Percentiles rank a stretch among this genome's conserved stretches.
phyloP scores from a whole-genome alignment of 345 rosid genomes.

The Salix arbutifolia region DNA sequence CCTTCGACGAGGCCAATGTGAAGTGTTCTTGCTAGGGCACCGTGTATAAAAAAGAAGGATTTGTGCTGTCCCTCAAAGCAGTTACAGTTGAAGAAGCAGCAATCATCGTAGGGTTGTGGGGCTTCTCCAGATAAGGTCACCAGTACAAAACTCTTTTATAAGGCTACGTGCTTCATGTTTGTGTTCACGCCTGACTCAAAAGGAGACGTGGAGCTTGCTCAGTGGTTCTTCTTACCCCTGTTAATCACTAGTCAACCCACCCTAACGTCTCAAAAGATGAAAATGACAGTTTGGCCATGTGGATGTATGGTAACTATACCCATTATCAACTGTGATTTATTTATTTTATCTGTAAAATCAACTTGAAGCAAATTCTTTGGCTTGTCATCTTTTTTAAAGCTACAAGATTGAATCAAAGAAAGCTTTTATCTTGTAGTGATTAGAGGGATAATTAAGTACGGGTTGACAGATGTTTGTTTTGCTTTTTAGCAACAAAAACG shows the following conservation, averaged over 20 bases:
- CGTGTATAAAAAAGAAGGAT: neutral
- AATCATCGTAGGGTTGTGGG: slow-evolving; percentile 20
- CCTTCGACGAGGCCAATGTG: neutral
- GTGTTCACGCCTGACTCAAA: slow-evolving; percentile 18
- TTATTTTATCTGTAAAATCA: too few species aligned
- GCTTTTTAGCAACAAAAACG: neutral
- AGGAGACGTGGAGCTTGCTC: neutral
- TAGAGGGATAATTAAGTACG: too few species aligned
- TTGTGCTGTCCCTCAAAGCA: slow-evolving; percentile 29
- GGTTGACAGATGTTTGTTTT: neutral
- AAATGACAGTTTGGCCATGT: too few species aligned
- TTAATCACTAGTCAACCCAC: too few species aligned
- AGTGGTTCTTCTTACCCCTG: neutral
- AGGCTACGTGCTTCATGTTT: neutral
- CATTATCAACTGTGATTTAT: too few species aligned
- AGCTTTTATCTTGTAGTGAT: too few species aligned
- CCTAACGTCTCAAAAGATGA: too few species aligned
- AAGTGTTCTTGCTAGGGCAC: neutral
- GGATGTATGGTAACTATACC: too few species aligned
- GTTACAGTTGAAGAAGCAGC: slow-evolving; percentile 18
- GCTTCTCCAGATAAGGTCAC: slow-evolving; percentile 18
- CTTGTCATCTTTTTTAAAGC: too few species aligned
- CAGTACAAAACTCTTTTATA: slow-evolving; percentile 6
- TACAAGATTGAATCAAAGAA: too few species aligned
- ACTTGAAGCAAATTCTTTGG: too few species aligned